phyloP scores from a whole-genome alignment of 306 rosid genomes.

The Ochetophila trinervis region DNA sequence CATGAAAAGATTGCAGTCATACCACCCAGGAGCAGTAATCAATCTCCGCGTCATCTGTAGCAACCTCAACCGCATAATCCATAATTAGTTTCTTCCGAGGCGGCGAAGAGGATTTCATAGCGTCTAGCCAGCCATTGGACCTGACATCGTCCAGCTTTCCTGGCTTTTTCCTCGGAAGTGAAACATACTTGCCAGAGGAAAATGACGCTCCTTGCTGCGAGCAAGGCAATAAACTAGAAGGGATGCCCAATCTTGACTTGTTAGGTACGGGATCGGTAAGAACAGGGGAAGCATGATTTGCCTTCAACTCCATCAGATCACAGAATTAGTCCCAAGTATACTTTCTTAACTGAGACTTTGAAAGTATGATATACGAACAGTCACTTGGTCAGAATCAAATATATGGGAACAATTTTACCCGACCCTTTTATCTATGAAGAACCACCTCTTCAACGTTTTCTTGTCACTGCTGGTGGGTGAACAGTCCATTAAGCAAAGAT shows the following conservation, averaged over 20 bases:
- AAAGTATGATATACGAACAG: background rate
- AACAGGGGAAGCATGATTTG: constrained; percentile 62
- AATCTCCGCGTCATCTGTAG: constrained; percentile 55
- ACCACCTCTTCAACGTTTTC: constrained; percentile 86
- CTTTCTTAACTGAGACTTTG: background rate
- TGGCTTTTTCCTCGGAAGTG: constrained; percentile 56
- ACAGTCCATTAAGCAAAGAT: constrained; percentile 70
- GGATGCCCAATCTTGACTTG: constrained; percentile 78
- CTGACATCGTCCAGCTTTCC: constrained; percentile 72
- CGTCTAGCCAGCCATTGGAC: constrained; percentile 91
- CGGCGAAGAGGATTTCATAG: constrained; percentile 94
- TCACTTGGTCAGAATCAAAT: background rate
- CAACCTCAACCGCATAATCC: constrained; percentile 41
- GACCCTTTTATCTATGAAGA: constrained; percentile 85
- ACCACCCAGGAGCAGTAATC: constrained; percentile 73
- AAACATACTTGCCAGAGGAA: constrained; percentile 45
- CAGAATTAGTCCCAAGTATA: constrained; percentile 10
- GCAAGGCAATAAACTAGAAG: constrained; percentile 46
- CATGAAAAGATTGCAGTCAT: constrained; percentile 4
- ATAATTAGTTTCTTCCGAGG: constrained; percentile 64
- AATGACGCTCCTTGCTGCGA: constrained; percentile 62
- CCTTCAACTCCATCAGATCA: constrained; percentile 66
- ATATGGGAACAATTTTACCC: constrained; percentile 41
- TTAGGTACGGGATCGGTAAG: constrained; percentile 64
- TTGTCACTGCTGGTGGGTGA: constrained; percentile 66